Evolutionary conservation across 2,329 filamentous ascomycete species (phyloP).

Genomic region (Apiospora kogelbergensis): DNA sequence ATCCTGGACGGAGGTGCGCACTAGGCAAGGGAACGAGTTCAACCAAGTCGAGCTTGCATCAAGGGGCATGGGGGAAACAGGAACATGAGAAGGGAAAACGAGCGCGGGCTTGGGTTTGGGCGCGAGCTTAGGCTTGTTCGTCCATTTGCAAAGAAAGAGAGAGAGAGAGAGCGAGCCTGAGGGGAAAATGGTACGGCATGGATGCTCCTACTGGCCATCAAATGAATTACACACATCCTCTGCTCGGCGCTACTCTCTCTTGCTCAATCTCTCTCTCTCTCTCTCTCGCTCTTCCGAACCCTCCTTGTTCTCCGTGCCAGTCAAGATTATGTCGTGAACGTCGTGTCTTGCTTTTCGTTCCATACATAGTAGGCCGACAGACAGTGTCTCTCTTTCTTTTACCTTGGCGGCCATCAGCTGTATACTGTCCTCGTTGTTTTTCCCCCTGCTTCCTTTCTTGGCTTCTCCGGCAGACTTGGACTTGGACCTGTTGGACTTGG

Average conservation of each 20-base stretch:
- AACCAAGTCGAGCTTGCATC: not conserved
- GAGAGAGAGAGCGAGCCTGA: not conserved
- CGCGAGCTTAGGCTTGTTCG: not conserved
- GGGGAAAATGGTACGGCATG: not conserved
- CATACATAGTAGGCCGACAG: constrained; percentile 2
- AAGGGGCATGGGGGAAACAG: not conserved
- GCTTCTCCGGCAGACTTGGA: not conserved
- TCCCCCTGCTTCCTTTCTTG: not conserved
- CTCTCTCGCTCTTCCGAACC: not conserved
- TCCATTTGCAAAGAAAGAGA: not conserved
- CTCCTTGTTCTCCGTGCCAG: not conserved
- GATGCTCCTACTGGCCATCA: not conserved
- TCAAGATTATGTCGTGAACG: constrained; percentile 1
- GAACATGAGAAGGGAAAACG: not conserved
- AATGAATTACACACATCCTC: not conserved
- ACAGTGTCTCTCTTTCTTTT: constrained; percentile 7
- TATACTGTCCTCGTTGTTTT: not conserved
- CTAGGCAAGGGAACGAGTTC: constrained; percentile 6
- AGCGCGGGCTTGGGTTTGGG: not conserved
- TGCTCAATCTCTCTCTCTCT: not conserved
- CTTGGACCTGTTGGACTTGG: not conserved
- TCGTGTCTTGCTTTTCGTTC: constrained; percentile 6
- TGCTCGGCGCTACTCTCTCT: not conserved
- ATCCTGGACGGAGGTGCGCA: constrained; percentile 2
- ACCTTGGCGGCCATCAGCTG: not conserved